phyloP scores from a whole-genome alignment of 2,329 filamentous ascomycete species.

The Nigrospora sphaerica region DNA sequence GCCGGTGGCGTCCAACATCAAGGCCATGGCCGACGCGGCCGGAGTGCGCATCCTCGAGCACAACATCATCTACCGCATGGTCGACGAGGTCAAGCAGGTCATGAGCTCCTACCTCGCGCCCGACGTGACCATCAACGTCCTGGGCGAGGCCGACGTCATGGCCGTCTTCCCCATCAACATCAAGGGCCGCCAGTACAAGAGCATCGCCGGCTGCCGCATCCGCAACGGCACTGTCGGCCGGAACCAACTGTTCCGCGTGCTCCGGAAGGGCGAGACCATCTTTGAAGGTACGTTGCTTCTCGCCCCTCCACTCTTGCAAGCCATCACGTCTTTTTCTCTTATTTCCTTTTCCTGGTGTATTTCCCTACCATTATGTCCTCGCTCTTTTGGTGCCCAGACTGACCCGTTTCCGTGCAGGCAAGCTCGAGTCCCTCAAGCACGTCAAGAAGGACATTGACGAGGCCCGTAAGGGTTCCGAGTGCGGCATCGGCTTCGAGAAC shows the following conservation, averaged over 20 bases:
- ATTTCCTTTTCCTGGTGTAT: neutral
- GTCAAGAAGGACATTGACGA: slow-evolving; percentile 86
- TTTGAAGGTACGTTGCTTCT: slow-evolving; percentile 65
- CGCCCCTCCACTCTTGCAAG: neutral
- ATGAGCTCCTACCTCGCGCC: slow-evolving; percentile 66
- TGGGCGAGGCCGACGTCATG: slow-evolving; percentile 81
- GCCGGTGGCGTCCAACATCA: slow-evolving; percentile 58
- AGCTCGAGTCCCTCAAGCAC: slow-evolving; percentile 76
- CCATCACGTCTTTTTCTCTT: neutral
- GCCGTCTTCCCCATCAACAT: slow-evolving; percentile 80
- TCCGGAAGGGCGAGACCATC: slow-evolving; percentile 62
- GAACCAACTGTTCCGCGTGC: slow-evolving; percentile 60
- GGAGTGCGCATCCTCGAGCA: slow-evolving; percentile 77
- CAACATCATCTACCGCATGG: slow-evolving; percentile 76
- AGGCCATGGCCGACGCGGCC: slow-evolving; percentile 59
- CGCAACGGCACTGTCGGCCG: slow-evolving; percentile 69
- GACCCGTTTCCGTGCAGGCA: slow-evolving; percentile 44
- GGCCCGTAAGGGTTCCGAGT: slow-evolving; percentile 90
- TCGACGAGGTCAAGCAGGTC: slow-evolving; percentile 63
- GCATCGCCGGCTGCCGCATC: slow-evolving; percentile 82
- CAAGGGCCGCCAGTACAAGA: slow-evolving; percentile 61
- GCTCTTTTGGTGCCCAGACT: neutral
- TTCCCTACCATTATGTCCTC: neutral
- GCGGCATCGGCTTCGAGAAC: slow-evolving; percentile 75
- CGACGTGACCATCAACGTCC: slow-evolving; percentile 59